Evolutionary conservation across 495 filamentous ascomycete genomes (phyloP).

Genomic region (Penicillium angulare): DNA sequence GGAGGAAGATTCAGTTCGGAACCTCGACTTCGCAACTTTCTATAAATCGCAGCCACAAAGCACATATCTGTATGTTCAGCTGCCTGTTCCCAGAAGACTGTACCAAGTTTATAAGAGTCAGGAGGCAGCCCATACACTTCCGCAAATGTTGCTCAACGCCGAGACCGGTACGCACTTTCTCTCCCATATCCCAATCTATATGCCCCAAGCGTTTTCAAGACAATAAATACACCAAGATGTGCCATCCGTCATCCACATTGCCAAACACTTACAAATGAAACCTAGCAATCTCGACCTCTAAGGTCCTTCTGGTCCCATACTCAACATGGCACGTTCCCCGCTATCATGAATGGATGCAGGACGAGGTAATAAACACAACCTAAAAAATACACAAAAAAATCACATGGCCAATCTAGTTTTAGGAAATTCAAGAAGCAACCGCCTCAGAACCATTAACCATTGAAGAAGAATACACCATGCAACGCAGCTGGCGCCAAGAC

Average conservation of each 20-base stretch:
- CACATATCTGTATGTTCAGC: no score
- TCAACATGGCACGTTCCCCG: constrained; percentile 73
- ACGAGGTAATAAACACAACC: constrained; percentile 53
- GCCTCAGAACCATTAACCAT: constrained; percentile 79
- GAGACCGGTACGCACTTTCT: constrained; percentile 31
- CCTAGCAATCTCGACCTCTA: constrained; percentile 63
- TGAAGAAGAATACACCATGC: constrained; percentile 81
- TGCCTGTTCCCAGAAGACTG: no score
- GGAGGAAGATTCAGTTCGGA: no score
- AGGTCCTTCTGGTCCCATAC: constrained; percentile 78
- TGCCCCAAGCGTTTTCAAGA: neutral
- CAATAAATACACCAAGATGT: neutral
- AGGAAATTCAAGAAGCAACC: constrained; percentile 80
- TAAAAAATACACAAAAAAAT: constrained; percentile 3
- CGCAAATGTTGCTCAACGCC: constrained; percentile 41
- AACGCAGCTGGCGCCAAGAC: constrained; percentile 74
- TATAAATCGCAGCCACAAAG: no score
- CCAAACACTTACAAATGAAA: neutral
- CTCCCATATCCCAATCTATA: constrained; percentile 5
- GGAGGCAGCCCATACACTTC: neutral
- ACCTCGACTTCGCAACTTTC: no score
- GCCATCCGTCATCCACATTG: neutral
- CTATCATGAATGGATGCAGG: constrained; percentile 91
- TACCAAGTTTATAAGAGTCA: no score
- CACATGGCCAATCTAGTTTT: no score